Evolutionary conservation across 1,284 basidiomycete species (phyloP), one percentile per base, ranked within the genome.

Genomic region (Clitocybe nebularis): DNA sequence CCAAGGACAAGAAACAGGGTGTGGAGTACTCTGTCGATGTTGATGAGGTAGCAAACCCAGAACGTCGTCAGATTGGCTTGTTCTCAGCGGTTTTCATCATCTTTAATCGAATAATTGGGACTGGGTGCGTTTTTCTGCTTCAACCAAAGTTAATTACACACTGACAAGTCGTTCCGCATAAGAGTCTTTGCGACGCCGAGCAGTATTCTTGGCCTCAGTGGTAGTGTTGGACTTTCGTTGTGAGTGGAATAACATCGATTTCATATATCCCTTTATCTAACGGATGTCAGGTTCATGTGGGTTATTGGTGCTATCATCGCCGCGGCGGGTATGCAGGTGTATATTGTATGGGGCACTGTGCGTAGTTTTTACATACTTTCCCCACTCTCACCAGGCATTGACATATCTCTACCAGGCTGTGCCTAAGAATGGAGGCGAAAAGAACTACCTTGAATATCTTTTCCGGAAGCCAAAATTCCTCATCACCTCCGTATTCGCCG

Each of bases 101-200:
- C 39, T 66, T 69, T 51, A 70, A 69, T 42, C 52, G 66, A 19
- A 65, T 69, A 6, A 64, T 69, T 43, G 67, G 67, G 6, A 67
- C 67, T 46, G 67, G 62, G 64, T 66, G 35, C 9, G 62, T 51
- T 14, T 11, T 13, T 25, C 11, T 16, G 8, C 3, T 3, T 20
- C 3, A 10, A n/a, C 25, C 10, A 20, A 8, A 9, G 17, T 32
- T 22, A 21, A 22, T 30, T 17, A 7, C 33, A 29, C 23, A 5
- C 32, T 11, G n/a, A 33, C 37, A 24, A 16, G 30, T 13, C n/a
- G 23, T 11, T n/a, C 4, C 19, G 39, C 17, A 13, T 22, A 29
- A 54, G 51, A n/a, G 46, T 55, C 8, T 55, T 51, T 24, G 46
- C 49, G 10, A 55, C 53, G 9, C 53, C 53, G 8, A 53, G 50